A percentile compares a stretch with the other conserved stretches of the same genome.
phyloP scores from a whole-genome alignment of 2,329 filamentous ascomycete genomes.

The Xylariaceae sp. region DNA sequence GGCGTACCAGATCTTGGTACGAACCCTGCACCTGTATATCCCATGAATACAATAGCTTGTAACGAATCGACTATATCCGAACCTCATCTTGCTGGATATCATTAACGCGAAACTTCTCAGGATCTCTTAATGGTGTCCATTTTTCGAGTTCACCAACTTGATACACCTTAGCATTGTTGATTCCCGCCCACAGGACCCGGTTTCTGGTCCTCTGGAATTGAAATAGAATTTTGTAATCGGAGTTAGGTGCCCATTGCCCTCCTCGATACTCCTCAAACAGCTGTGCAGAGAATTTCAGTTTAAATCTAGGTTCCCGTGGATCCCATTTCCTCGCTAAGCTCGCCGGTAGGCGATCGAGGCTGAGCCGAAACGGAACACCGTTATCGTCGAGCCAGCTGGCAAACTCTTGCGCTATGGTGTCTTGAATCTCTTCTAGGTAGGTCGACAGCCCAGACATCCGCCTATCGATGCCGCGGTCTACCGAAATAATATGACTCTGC shows the following conservation, averaged over 20 bases:
- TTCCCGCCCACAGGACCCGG: not conserved
- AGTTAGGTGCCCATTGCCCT: constrained; percentile 19
- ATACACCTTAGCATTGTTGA: constrained; percentile 1
- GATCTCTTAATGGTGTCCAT: constrained; percentile 23
- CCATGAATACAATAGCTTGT: not conserved
- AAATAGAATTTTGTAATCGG: constrained; percentile 14
- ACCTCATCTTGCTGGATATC: constrained; percentile 24
- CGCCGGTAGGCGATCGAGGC: not conserved
- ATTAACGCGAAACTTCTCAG: constrained; percentile 24
- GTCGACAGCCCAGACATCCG: constrained; percentile 14
- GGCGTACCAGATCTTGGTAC: not conserved
- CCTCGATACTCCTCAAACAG: constrained; percentile 23
- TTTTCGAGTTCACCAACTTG: constrained; percentile 12
- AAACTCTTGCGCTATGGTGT: constrained; percentile 8
- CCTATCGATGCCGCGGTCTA: constrained; percentile 13
- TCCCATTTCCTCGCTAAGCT: constrained; percentile 10
- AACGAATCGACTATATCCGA: not conserved
- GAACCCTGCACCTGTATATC: not conserved
- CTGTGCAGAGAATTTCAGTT: constrained; percentile 9
- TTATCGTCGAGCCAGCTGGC: not conserved
- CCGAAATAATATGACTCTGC: constrained; percentile 18
- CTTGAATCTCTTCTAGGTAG: constrained; percentile 13
- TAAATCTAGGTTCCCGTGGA: constrained; percentile 1
- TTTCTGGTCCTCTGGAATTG: constrained; percentile 5
- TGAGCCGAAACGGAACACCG: not conserved